Percentiles rank a stretch among this genome's conserved stretches.
Evolutionary conservation across 169 alveolate genomes (phyloP).

Genomic region (Plasmodium ovale): DNA sequence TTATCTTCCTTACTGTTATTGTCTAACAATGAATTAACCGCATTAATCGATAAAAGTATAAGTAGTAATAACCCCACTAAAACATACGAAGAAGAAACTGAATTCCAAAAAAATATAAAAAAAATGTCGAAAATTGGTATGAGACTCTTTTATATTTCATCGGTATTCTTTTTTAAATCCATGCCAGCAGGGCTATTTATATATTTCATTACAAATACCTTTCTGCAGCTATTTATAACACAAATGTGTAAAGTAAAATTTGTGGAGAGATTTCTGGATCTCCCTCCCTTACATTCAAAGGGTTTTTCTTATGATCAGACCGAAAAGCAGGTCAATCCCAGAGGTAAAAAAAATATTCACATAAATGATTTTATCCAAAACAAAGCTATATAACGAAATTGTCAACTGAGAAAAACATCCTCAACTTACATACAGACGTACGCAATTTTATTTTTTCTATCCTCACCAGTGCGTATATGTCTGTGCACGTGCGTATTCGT

Average conservation of each 20-base stretch:
- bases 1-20: constrained; percentile 78
- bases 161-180: constrained; percentile 58
- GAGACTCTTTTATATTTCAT: constrained; percentile 56
- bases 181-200: constrained; percentile 69
- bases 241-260: constrained; percentile 61
- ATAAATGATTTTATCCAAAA: constrained; percentile 40
- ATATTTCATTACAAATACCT: constrained; percentile 55
- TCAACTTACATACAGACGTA: background rate
- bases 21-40: constrained; percentile 70
- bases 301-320: constrained; percentile 12
- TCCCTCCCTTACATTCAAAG: constrained; percentile 54
- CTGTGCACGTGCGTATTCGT: too few species aligned
- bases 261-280: constrained; percentile 34
- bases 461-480: too few species aligned
- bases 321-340: background rate
- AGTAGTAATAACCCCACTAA: constrained; percentile 7
- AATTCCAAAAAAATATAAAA: constrained; percentile 65
- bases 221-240: constrained; percentile 49
- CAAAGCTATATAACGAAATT: background rate
- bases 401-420: background rate
- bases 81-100: constrained; percentile 20
- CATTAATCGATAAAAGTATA: constrained; percentile 42
- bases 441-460: too few species aligned
- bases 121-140: constrained; percentile 27
- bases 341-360: constrained; percentile 19